Evolutionary conservation across 345 rosid species (phyloP).

Genomic region (Rhodomyrtus tomentosa): DNA sequence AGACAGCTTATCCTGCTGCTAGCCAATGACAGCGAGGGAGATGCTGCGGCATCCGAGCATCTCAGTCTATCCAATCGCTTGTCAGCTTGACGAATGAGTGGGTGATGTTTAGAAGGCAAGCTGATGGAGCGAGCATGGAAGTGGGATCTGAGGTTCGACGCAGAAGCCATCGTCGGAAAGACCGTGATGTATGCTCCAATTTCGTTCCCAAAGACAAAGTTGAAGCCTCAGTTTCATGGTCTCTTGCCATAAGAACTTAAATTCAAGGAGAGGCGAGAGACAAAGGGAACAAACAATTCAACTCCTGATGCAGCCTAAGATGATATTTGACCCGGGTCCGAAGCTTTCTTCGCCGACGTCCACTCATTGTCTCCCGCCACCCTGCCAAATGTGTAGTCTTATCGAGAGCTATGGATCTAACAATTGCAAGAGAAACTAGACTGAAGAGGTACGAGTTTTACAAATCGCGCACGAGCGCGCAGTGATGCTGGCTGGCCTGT

Average conservation of each 20-base stretch:
- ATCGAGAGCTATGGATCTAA: neutral
- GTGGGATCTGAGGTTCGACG: neutral
- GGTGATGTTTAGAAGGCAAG: neutral
- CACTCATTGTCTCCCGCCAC: neutral
- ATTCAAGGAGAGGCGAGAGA: neutral
- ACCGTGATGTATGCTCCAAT: neutral
- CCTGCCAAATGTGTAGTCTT: neutral
- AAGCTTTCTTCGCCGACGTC: neutral
- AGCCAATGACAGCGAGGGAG: neutral
- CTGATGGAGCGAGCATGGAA: neutral
- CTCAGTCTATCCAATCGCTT: neutral
- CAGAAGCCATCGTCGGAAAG: neutral
- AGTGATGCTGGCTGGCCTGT: neutral
- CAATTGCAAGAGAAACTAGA: neutral
- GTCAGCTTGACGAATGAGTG: slow-evolving; percentile 4
- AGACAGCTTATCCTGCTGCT: slow-evolving; percentile 1
- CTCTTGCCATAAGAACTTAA: neutral
- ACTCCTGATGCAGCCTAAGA: neutral
- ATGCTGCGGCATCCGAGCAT: neutral
- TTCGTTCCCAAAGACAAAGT: neutral
- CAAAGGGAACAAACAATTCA: neutral
- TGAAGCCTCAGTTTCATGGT: neutral
- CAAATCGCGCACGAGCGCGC: neutral
- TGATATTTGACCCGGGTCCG: neutral
- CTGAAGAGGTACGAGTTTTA: neutral